Conservation (phyloP, 2,329 filamentous ascomycete species). For the Paecilomyces formosus region DNA sequence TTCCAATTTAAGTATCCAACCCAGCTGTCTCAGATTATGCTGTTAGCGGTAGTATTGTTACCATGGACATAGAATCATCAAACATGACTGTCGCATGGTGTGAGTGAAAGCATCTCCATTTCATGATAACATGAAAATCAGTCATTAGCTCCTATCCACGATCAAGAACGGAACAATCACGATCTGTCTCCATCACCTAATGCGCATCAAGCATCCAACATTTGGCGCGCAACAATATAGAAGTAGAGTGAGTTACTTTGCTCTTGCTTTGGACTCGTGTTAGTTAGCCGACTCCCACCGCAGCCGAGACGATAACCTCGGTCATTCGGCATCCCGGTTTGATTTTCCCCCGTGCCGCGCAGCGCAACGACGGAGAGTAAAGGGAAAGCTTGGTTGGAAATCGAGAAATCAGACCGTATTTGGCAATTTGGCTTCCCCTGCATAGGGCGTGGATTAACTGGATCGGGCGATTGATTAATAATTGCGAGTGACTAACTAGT, state of each 20-base stretch:
- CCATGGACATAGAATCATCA: background rate
- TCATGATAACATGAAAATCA: too few species aligned
- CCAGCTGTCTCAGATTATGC: background rate
- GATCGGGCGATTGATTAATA: background rate
- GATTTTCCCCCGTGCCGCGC: background rate
- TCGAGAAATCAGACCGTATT: background rate
- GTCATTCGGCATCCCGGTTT: background rate
- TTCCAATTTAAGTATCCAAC: background rate
- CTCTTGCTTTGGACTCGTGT: too few species aligned
- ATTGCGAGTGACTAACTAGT: background rate
- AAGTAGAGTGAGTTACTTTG: too few species aligned
- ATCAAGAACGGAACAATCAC: too few species aligned
- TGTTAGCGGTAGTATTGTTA: background rate
- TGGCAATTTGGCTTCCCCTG: background rate
- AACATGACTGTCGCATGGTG: background rate
- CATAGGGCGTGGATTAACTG: background rate
- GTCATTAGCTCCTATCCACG: too few species aligned
- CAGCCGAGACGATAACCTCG: background rate
- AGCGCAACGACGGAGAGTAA: background rate
- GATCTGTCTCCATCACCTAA: too few species aligned
- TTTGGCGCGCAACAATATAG: too few species aligned
- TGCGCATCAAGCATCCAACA: too few species aligned
- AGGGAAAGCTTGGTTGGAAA: background rate
- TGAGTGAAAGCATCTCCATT: too few species aligned
- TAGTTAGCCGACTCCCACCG: background rate